A percentile compares a stretch with the other conserved stretches of the same genome.
Evolutionary conservation across 2,329 filamentous ascomycete genomes (phyloP).

Genomic region (Xylariales sp.): DNA sequence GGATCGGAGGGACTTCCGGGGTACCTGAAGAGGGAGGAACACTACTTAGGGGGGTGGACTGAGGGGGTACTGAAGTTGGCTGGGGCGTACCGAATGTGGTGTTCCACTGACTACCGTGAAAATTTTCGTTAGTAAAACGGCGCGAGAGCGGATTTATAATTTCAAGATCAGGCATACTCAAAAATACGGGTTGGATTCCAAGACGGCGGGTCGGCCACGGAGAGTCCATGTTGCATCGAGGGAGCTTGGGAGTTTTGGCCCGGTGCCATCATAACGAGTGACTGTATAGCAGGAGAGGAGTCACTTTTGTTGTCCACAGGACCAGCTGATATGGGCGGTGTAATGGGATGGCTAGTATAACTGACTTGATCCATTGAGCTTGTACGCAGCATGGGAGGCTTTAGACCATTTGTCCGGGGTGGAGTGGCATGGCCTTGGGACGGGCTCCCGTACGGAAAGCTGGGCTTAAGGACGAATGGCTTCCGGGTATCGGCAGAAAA

Average conservation of each 20-base stretch:
- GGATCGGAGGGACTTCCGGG: constrained; percentile 48
- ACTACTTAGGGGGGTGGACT: constrained; percentile 50
- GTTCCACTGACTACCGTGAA: constrained; percentile 75
- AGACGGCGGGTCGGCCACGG: constrained; percentile 57
- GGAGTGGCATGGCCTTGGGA: constrained; percentile 61
- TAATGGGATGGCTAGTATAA: constrained; percentile 68
- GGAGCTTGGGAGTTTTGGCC: constrained; percentile 51
- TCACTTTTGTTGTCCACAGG: constrained; percentile 73
- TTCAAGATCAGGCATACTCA: constrained; percentile 60
- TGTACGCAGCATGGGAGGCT: constrained; percentile 37
- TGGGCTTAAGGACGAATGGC: constrained; percentile 83
- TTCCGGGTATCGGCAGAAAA: constrained; percentile 84
- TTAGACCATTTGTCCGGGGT: constrained; percentile 50
- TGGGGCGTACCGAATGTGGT: constrained; percentile 76
- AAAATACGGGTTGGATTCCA: constrained; percentile 90
- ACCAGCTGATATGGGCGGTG: constrained; percentile 73
- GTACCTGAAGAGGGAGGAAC: constrained; percentile 48
- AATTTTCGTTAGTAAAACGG: constrained; percentile 14
- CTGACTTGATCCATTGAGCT: constrained; percentile 59
- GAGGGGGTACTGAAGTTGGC: constrained; percentile 35
- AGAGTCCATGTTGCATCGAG: constrained; percentile 49
- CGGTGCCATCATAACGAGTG: constrained; percentile 64
- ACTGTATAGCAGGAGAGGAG: constrained; percentile 63
- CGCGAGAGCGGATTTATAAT: not conserved
- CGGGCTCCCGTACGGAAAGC: constrained; percentile 83